Evolutionary conservation across 1,139 yeast species (phyloP).

Genomic region (Scheffersomyces illinoinensis): DNA sequence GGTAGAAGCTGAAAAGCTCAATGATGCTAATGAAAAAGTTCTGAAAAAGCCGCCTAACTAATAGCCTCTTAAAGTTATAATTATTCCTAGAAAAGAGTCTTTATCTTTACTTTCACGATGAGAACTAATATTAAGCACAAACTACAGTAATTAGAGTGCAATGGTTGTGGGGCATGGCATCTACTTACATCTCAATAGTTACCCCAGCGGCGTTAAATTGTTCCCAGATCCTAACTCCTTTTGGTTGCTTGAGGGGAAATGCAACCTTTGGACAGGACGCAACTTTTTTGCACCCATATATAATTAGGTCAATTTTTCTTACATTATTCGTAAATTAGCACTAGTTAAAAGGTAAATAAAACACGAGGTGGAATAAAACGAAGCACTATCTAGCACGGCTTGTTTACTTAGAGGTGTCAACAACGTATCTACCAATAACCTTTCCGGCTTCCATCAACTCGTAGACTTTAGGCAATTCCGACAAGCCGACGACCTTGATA

Average conservation of each 20-base stretch:
- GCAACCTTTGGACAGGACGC: not conserved
- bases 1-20: constrained; percentile 59
- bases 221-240: not conserved
- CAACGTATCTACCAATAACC: constrained; percentile 72
- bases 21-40: constrained; percentile 46
- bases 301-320: not conserved
- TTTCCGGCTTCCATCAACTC: constrained; percentile 70
- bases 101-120: not conserved
- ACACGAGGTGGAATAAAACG: not conserved
- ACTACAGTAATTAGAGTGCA: not conserved
- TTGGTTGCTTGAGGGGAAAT: not conserved
- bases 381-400: not conserved
- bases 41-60: not conserved
- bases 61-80: not conserved
- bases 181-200: not conserved
- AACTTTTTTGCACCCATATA: not conserved
- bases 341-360: not conserved
- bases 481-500: constrained; percentile 63
- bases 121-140: too few relatives aligned
- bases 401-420: constrained; percentile 44
- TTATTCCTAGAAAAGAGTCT: too few relatives aligned
- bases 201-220: not conserved
- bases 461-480: constrained; percentile 60
- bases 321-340: not conserved
- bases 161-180: not conserved